Percentiles rank a stretch among this genome's conserved stretches.
These are phyloP conservation scores for Gymnopilus dilepis DNA, from an alignment of 768 basidiomycete genomes.

Conservation along the genomic window DNA sequence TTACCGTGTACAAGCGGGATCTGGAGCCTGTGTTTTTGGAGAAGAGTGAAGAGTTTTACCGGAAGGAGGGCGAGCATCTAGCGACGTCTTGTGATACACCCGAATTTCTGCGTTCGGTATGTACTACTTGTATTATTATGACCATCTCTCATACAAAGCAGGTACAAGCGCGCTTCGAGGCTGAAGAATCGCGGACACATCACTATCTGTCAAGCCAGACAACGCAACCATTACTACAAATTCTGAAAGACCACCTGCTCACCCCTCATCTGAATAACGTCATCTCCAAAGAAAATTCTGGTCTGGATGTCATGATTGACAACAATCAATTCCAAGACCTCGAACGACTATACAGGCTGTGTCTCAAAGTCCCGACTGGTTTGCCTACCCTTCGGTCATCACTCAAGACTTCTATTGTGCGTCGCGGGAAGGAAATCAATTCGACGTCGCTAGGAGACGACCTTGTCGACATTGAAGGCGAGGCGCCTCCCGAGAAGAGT, in stretches of 20 bases:
- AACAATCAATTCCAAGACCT: slow-evolving; percentile 77
- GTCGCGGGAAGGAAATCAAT: slow-evolving; percentile 83
- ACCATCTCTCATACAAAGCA: slow-evolving; percentile 38
- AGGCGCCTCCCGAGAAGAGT: slow-evolving; percentile 36
- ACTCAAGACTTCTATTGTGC: slow-evolving; percentile 72
- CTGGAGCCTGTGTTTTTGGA: slow-evolving; percentile 83
- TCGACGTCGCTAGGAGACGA: slow-evolving; percentile 54
- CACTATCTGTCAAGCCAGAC: slow-evolving; percentile 87
- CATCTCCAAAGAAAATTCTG: slow-evolving; percentile 81
- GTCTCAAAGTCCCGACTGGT: slow-evolving; percentile 68
- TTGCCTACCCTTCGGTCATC: slow-evolving; percentile 65
- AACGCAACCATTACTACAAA: slow-evolving; percentile 65
- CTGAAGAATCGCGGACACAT: slow-evolving; percentile 83
- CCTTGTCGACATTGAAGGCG: slow-evolving; percentile 31
- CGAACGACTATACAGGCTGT: slow-evolving; percentile 79
- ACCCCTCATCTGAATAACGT: slow-evolving; percentile 77
- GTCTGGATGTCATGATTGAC: slow-evolving; percentile 88
- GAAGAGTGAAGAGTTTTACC: slow-evolving; percentile 83
- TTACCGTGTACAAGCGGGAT: slow-evolving; percentile 79
- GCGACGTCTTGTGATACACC: slow-evolving; percentile 79
- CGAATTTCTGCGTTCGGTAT: slow-evolving; percentile 80
- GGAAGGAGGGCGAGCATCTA: slow-evolving; percentile 70
- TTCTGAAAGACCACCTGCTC: slow-evolving; percentile 80
- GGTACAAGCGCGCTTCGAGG: slow-evolving; percentile 81
- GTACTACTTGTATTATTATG: slow-evolving; percentile 29